phyloP scores from a whole-genome alignment of 2,329 filamentous ascomycete species.

The Teratosphaeria viscida region DNA sequence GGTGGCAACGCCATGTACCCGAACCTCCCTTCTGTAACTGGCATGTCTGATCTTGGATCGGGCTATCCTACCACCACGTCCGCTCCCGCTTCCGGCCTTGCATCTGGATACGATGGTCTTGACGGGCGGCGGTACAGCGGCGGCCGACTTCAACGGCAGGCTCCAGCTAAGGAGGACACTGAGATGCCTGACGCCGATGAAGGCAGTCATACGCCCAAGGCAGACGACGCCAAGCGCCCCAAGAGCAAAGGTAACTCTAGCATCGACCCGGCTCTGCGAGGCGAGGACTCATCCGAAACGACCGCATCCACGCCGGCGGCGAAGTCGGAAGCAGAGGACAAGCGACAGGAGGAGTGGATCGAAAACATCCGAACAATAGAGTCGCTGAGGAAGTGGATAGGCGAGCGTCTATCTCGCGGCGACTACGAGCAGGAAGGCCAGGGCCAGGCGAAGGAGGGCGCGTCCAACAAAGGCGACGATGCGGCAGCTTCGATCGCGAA shows the following conservation, averaged over 20 bases:
- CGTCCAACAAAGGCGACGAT: neutral
- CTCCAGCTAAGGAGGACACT: constrained; percentile 28
- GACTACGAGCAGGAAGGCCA: constrained; percentile 35
- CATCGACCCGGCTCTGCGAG: constrained; percentile 29
- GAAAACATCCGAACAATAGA: constrained; percentile 56
- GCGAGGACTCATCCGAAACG: constrained; percentile 19
- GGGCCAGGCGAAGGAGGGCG: constrained; percentile 6
- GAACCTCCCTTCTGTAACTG: constrained; percentile 59
- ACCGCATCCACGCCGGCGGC: constrained; percentile 18
- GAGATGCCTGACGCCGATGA: constrained; percentile 34
- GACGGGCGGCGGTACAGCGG: constrained; percentile 52
- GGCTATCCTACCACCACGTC: constrained; percentile 55
- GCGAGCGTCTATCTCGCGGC: constrained; percentile 42
- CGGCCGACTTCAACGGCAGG: constrained; percentile 47
- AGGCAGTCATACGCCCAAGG: constrained; percentile 25
- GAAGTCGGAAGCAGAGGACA: constrained; percentile 30
- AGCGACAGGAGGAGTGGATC: constrained; percentile 46
- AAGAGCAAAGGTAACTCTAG: constrained; percentile 23
- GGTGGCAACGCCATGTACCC: constrained; percentile 61
- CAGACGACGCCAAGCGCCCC: constrained; percentile 15
- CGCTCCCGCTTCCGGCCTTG: constrained; percentile 59
- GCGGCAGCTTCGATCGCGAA: constrained; percentile 3
- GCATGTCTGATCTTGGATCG: constrained; percentile 48
- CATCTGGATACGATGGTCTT: constrained; percentile 50
- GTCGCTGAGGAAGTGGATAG: constrained; percentile 47